Evolutionary conservation across 345 rosid species (phyloP), one percentile per base, ranked within the genome.

Genomic region (Pugionium cornutum): DNA sequence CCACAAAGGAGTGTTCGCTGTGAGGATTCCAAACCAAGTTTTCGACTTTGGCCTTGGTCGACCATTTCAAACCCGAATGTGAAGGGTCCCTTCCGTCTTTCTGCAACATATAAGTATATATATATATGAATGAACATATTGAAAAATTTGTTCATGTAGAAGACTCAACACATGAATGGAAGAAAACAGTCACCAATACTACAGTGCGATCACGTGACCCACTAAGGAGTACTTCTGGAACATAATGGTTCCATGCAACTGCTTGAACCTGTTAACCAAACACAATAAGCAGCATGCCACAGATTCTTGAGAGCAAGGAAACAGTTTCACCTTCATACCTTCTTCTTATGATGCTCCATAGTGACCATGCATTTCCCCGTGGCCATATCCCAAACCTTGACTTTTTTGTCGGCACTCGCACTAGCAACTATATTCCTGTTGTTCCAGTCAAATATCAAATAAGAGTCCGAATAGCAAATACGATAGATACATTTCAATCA

Each of bases 21-120:
- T 89, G 98, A n/a, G 98, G 96, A 86, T 87, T 83, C 96, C 96
- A 92, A 1, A 83, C 88, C 81, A 92, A 80, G 76, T 79, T 79
- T 81, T 89, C 96, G 4, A 87, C 85, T 45, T 83, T 84, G 40
- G 83, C 72, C 18, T 78, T 26, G 0, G 86, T 84, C 7, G 80
- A 81, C 89, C 95, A 87, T 64, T 76, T 89, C 59, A 81, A 75
- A 64, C 90, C 92, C 27, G 90, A 72, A 73, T 86, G 82, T 31
- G 89, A 71, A 67, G 88, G 85, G 36, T 63, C 68, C 79, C 89
- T 88, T 43, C 83, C 89, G 67, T 86, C 97, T 69, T 79, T 86
- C 96, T 88, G 84, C 77, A 80, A 69, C 35, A 35, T 33, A 62
- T 31, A 53, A 58, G 18, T 39, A 39, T 9, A 39, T n/a, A 39